Evolutionary conservation across 192 early-diverging fungal genomes (phyloP).

Genomic region (Pilaira anomala): DNA sequence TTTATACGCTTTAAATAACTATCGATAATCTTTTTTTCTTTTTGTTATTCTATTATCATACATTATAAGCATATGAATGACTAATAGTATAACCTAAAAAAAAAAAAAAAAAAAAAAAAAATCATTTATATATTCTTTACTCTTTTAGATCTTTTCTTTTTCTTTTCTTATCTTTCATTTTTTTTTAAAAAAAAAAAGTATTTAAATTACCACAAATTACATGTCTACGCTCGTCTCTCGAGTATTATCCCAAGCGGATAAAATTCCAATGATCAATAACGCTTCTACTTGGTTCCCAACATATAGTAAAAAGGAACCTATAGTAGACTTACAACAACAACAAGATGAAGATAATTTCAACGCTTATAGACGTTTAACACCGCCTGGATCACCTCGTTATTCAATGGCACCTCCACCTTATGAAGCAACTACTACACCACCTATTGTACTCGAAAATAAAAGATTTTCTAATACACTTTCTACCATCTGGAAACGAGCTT

Average conservation of each 20-base stretch:
- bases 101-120: not conserved
- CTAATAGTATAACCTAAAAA: constrained; percentile 11
- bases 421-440: constrained; percentile 2
- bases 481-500: constrained; percentile 11
- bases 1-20: not conserved
- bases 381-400: constrained; percentile 7
- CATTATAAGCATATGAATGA: not conserved
- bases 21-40: no score
- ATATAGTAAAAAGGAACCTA: not conserved
- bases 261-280: constrained; percentile 12
- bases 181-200: not conserved
- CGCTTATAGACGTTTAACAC: constrained; percentile 1
- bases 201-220: not conserved
- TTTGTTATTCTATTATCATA: no score
- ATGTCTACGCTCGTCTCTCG: constrained; percentile 12
- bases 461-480: not conserved
- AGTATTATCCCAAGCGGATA: constrained; percentile 9
- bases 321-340: not conserved
- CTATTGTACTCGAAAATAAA: not conserved
- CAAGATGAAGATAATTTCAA: not conserved
- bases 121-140: no score
- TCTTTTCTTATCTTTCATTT: not conserved
- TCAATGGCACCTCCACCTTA: constrained; percentile 19
- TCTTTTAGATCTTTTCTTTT: not conserved
- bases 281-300: constrained; percentile 5